Evolutionary conservation across 345 rosid genomes (phyloP).

Genomic region (Excoecaria agallocha): DNA sequence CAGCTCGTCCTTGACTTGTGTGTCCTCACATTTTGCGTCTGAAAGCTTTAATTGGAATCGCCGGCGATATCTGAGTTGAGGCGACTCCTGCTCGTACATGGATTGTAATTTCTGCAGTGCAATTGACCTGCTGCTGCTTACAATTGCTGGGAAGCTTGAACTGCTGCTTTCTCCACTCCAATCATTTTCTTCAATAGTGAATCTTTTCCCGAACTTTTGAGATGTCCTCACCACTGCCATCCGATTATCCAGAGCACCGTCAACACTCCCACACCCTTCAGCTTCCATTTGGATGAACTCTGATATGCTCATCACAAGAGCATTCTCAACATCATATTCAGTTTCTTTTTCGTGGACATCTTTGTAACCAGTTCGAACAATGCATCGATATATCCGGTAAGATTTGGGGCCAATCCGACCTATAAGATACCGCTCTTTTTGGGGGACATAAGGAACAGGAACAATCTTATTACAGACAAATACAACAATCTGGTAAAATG

Average conservation of each 20-base stretch:
- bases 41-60: slow-evolving; percentile 53
- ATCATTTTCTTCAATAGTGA: slow-evolving; percentile 47
- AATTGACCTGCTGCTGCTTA: slow-evolving; percentile 63
- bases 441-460: slow-evolving; percentile 76
- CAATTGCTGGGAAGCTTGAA: slow-evolving; percentile 32
- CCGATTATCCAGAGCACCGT: slow-evolving; percentile 60
- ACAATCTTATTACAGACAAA: slow-evolving; percentile 83
- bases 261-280: slow-evolving; percentile 53
- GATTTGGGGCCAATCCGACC: slow-evolving; percentile 94
- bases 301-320: slow-evolving; percentile 78
- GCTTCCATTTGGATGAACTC: slow-evolving; percentile 95
- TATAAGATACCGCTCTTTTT: slow-evolving; percentile 77
- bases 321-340: slow-evolving; percentile 73
- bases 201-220: slow-evolving; percentile 67
- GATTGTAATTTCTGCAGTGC: slow-evolving; percentile 52
- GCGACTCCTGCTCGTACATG: slow-evolving; percentile 63
- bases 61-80: slow-evolving; percentile 41
- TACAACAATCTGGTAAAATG: slow-evolving; percentile 86
- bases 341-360: slow-evolving; percentile 56
- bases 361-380: slow-evolving; percentile 81
- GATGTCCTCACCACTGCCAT: slow-evolving; percentile 81
- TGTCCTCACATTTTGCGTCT: slow-evolving; percentile 54
- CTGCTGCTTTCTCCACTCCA: slow-evolving; percentile 40
- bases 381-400: slow-evolving; percentile 81
- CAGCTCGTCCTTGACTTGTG: slow-evolving; percentile 72